phyloP scores from a whole-genome alignment of 148 eudicot species.

The Rhododendron vialii region DNA sequence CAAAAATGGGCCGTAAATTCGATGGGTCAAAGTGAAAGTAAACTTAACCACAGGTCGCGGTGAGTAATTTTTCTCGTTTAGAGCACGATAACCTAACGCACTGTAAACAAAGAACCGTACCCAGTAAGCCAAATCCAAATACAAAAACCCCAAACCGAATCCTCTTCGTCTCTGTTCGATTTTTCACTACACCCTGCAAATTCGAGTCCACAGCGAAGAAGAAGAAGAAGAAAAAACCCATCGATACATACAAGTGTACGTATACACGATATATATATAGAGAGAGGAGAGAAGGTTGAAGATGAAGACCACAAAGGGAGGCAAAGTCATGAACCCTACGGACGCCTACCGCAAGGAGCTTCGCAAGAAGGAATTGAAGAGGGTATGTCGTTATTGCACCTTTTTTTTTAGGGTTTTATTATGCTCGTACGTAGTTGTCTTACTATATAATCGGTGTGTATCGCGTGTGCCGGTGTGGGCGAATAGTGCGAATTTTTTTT shows the following conservation, averaged over 20 bases:
- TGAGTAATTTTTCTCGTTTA: background rate
- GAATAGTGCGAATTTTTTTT: background rate
- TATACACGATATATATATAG: background rate
- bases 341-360: conserved; percentile 93
- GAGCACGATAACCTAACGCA: background rate
- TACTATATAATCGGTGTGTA: background rate
- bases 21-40: background rate
- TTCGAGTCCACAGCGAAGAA: background rate
- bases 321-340: conserved; percentile 94
- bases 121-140: background rate
- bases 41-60: background rate
- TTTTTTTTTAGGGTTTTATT: background rate
- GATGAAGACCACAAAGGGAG: conserved; percentile 96
- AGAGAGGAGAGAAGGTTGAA: conserved; percentile 10
- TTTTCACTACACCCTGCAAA: background rate
- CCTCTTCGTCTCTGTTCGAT: background rate
- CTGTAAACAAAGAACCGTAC: background rate
- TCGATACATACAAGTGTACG: background rate
- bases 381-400: conserved; percentile 31
- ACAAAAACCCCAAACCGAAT: background rate
- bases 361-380: conserved; percentile 82
- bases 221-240: background rate
- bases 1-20: too few relatives aligned
- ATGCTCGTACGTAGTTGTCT: background rate
- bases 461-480: background rate